Evolutionary conservation across 768 basidiomycete genomes (phyloP).

Genomic region (Thelephora ganbajun): DNA sequence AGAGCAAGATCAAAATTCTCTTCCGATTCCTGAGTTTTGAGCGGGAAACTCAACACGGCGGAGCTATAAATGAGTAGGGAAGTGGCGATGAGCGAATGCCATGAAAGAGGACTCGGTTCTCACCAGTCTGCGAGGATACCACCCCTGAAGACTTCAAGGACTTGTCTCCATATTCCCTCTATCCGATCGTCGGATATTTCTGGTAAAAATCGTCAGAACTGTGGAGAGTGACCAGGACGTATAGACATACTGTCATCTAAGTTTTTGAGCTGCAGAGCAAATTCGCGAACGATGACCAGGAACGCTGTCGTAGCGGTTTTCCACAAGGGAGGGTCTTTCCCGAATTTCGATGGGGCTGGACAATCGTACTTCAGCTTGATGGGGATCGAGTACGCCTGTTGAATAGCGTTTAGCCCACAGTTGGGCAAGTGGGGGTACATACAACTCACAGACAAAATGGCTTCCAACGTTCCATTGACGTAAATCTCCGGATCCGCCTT

Average conservation of each 20-base stretch:
- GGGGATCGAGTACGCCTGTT: constrained; percentile 76
- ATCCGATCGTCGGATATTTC: constrained; percentile 49
- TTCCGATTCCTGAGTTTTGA: constrained; percentile 58
- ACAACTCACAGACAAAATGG: constrained; percentile 53
- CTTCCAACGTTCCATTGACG: constrained; percentile 71
- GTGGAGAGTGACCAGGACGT: not conserved
- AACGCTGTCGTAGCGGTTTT: constrained; percentile 84
- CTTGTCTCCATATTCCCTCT: constrained; percentile 77
- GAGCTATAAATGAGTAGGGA: constrained; percentile 33
- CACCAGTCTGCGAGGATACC: constrained; percentile 80
- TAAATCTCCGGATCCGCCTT: constrained; percentile 51
- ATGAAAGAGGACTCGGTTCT: constrained; percentile 10
- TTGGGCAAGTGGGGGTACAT: not conserved
- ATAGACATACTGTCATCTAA: constrained; percentile 34
- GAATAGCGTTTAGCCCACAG: not conserved
- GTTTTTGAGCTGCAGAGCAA: constrained; percentile 33
- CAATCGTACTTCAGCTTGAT: constrained; percentile 94
- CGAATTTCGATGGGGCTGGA: constrained; percentile 77
- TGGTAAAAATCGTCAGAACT: constrained; percentile 10
- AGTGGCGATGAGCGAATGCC: not conserved
- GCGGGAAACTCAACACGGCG: constrained; percentile 35
- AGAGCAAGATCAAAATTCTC: constrained; percentile 79
- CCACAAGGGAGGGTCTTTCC: constrained; percentile 83
- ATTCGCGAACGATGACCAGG: constrained; percentile 59
- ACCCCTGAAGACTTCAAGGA: constrained; percentile 70